Evolutionary conservation across 106 monocot species (phyloP), one percentile per base, ranked within the genome.

Genomic region (Narthecium ossifragum): DNA sequence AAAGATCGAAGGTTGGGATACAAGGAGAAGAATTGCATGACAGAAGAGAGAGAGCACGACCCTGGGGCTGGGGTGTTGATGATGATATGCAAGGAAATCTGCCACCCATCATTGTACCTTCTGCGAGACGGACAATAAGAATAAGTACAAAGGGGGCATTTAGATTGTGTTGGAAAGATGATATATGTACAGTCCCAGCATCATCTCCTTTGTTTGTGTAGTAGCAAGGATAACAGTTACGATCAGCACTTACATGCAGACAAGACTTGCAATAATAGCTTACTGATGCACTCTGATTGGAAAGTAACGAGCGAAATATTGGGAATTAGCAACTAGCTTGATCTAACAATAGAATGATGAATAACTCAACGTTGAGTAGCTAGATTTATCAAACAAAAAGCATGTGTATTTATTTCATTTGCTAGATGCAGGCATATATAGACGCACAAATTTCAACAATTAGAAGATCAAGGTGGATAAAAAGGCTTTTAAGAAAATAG

Each of bases 21-120:
- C 83, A 88, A 27, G 76, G 66, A 18, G 69, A 50, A 50, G 63
- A 50, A 41, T 64, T 67, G 26, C 80, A 70, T 78, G 88, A 88
- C 88, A 88, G 88, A 83, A 88, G 88, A 88, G 88, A 84, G 88
- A 84, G 83, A 88, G 80, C 88, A 80, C 73, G 63, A n/a, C 65
- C 68, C n/a, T n/a, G n/a, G n/a, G n/a, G n/a, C n/a, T n/a, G n/a
- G 6, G 76, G 61, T 14, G 83, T 60, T 29, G 56, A 57, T 37
- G 66, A 59, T 45, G 85, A 39, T 25, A 66, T 9, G 65, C 50
- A 55, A 10, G 63, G 53, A 31, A 71, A 60, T 51, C 60, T 51
- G 54, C 64, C 53, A 24, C 60, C 60, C 63, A 63, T 37, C 26
- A 53, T 29, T 22, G 46, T 45, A 49, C 11, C 57, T 64, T 73